These are phyloP conservation scores for Sugiyamaella novakii DNA, from an alignment of 1,139 yeast genomes.

Conservation along the genomic window DNA sequence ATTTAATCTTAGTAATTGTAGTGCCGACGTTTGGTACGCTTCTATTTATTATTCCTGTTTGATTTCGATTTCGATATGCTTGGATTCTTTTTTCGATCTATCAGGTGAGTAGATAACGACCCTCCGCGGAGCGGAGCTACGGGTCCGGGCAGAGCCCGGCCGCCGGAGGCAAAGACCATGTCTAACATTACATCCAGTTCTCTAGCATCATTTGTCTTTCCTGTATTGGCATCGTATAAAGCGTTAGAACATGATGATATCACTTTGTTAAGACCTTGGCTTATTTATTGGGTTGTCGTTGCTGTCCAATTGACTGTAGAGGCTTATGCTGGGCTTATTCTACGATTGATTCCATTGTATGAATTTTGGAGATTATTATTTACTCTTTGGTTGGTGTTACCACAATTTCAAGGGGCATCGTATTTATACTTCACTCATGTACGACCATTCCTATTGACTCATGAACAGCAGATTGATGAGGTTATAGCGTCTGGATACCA, in stretches of 20 bases:
- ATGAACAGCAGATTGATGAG: constrained; percentile 39
- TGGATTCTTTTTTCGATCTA: constrained; percentile 27
- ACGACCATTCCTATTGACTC: constrained; percentile 40
- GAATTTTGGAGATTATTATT: constrained; percentile 45
- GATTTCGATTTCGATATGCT: constrained; percentile 24
- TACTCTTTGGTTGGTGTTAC: constrained; percentile 56
- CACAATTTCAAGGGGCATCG: constrained; percentile 48
- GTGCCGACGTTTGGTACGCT: too few relatives aligned
- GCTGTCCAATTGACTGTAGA: constrained; percentile 50
- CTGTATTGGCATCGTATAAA: constrained; percentile 59
- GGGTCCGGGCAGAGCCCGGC: background rate
- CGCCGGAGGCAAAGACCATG: constrained; percentile 7
- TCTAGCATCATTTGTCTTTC: constrained; percentile 51
- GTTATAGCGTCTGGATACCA: constrained; percentile 31
- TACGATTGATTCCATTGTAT: constrained; percentile 53
- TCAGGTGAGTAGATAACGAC: constrained; percentile 26
- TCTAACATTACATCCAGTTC: constrained; percentile 30
- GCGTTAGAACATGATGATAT: constrained; percentile 54
- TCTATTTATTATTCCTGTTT: too few relatives aligned
- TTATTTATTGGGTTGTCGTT: constrained; percentile 61
- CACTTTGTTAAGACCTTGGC: constrained; percentile 57
- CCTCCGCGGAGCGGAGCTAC: background rate
- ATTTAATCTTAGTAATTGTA: too few relatives aligned
- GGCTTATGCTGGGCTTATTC: constrained; percentile 46
- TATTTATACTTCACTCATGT: constrained; percentile 38